Conservation (phyloP, 2,329 filamentous ascomycete species). For the Cladophialophora exuberans region DNA sequence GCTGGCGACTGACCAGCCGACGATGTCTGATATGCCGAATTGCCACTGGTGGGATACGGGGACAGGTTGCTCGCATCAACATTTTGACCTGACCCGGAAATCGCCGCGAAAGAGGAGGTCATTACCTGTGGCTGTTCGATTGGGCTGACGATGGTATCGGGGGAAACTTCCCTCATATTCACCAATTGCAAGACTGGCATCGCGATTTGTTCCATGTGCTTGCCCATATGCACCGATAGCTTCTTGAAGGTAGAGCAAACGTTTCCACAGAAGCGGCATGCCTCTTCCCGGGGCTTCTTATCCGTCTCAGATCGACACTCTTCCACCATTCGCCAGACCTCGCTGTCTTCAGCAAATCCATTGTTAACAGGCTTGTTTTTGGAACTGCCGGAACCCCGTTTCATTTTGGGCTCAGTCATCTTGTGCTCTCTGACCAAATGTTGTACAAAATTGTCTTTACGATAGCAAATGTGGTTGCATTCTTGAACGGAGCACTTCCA, state of each 20-base stretch:
- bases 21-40: conserved; percentile 35
- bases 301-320: conserved; percentile 72
- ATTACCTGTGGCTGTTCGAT: conserved; percentile 56
- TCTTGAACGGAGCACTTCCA: conserved; percentile 84
- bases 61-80: conserved; percentile 37
- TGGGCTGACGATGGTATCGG: conserved; percentile 69
- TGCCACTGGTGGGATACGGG: conserved; percentile 30
- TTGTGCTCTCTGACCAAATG: conserved; percentile 93
- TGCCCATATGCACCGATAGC: conserved; percentile 86
- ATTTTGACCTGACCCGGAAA: conserved; percentile 12
- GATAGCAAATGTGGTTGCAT: conserved; percentile 79
- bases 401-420: conserved; percentile 76
- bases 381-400: conserved; percentile 71
- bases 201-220: conserved; percentile 91
- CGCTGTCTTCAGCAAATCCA: conserved; percentile 53
- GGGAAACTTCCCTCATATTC: conserved; percentile 45
- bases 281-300: conserved; percentile 70
- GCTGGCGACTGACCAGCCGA: conserved; percentile 34
- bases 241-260: conserved; percentile 87
- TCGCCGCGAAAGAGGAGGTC: conserved; percentile 42
- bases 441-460: conserved; percentile 90
- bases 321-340: conserved; percentile 77
- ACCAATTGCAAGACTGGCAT: conserved; percentile 70
- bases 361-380: conserved; percentile 46
- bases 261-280: conserved; percentile 85